A percentile compares a stretch with the other conserved stretches of the same genome.
Conservation (phyloP, 164 flowering plant species). For the Aristolochia fimbriata region DNA sequence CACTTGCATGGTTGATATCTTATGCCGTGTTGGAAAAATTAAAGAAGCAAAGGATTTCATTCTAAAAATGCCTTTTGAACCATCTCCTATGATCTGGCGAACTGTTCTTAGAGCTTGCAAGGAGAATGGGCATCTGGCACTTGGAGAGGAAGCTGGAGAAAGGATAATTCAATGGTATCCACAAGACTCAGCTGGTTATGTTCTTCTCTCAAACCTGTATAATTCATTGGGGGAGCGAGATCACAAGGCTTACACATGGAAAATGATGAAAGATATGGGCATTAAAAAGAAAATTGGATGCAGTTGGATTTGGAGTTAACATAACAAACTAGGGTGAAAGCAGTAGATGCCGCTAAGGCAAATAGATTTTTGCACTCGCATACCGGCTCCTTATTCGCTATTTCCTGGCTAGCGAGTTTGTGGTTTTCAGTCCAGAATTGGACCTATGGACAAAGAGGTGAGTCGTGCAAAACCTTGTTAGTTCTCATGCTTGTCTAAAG, state of each 20-base stretch:
- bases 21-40: conserved; percentile 15
- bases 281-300: conserved; percentile 14
- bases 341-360: too few relatives aligned
- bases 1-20: conserved; percentile 20
- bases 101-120: conserved; percentile 20
- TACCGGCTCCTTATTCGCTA: too few relatives aligned
- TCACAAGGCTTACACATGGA: conserved; percentile 18
- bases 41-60: conserved; percentile 21
- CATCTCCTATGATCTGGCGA: conserved; percentile 21
- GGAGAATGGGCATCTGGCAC: conserved; percentile 7
- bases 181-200: conserved; percentile 19
- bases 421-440: too few relatives aligned
- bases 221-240: conserved; percentile 16
- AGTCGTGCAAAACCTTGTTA: too few relatives aligned
- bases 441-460: too few relatives aligned
- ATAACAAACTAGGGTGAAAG: too few relatives aligned
- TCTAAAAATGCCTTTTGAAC: conserved; percentile 16
- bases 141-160: conserved; percentile 19
- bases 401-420: too few relatives aligned
- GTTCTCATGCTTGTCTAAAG: too few relatives aligned
- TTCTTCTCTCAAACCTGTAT: conserved; percentile 23
- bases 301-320: conserved; percentile 13
- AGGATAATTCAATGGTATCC: conserved; percentile 19
- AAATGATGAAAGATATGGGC: conserved; percentile 15
- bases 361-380: too few relatives aligned